These are phyloP conservation scores for Talaromyces sp. DNA, from an alignment of 2,329 filamentous ascomycete species.

Conservation along the genomic window DNA sequence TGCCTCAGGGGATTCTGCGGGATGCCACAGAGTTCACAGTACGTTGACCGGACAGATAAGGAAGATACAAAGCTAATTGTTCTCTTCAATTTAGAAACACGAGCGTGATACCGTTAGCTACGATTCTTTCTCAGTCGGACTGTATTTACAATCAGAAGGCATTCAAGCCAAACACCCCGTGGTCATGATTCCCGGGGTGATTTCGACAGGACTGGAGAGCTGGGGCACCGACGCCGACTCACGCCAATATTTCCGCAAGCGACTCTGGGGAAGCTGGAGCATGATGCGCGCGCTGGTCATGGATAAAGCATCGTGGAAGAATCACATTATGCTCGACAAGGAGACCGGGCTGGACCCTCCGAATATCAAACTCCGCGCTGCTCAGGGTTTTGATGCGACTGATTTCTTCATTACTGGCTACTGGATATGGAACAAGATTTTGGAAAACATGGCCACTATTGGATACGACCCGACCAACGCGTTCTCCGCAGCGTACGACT, in stretches of 20 bases:
- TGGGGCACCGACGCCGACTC: conserved; percentile 88
- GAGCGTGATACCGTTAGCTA: conserved; percentile 86
- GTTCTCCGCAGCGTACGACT: conserved; percentile 72
- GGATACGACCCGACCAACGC: conserved; percentile 83
- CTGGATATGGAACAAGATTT: conserved; percentile 99
- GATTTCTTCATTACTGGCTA: conserved; percentile 81
- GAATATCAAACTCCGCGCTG: conserved; percentile 80
- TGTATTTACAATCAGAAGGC: conserved; percentile 76
- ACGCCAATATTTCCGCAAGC: conserved; percentile 85
- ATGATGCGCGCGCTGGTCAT: conserved; percentile 96
- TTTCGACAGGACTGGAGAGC: conserved; percentile 92
- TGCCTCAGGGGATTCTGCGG: conserved; percentile 77
- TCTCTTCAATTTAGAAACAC: conserved; percentile 51
- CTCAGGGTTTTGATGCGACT: conserved; percentile 94
- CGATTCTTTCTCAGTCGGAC: conserved; percentile 86
- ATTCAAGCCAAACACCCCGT: conserved; percentile 78
- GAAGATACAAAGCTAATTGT: conserved; percentile 2
- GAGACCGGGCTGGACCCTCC: conserved; percentile 85
- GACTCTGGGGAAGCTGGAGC: conserved; percentile 95
- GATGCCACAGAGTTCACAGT: conserved; percentile 84
- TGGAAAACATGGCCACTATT: conserved; percentile 92
- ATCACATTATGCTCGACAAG: conserved; percentile 94
- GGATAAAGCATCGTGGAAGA: conserved; percentile 93
- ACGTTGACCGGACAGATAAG: conserved; percentile 29
- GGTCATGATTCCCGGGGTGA: conserved; percentile 96